Evolutionary conservation across 441 rosid species (phyloP).

Genomic region (Francoa sonchifolia): DNA sequence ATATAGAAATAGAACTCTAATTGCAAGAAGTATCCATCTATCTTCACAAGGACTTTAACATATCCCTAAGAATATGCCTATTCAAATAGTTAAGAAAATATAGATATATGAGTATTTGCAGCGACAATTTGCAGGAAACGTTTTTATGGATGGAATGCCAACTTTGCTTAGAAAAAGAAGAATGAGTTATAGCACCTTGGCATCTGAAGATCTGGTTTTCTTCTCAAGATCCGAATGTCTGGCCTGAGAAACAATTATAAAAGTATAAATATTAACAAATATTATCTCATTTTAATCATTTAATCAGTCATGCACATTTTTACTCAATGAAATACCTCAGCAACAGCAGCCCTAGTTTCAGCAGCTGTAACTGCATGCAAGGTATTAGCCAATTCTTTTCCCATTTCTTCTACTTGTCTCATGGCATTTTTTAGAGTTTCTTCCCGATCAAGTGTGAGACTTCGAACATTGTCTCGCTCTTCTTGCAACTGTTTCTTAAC

Average conservation of each 20-base stretch:
- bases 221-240: constrained; percentile 66
- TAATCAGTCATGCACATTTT: neutral
- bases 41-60: no score
- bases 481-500: constrained; percentile 82
- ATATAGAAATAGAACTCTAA: neutral
- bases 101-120: no score
- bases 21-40: no score
- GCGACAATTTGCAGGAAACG: no score
- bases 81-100: no score
- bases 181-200: constrained; percentile 34
- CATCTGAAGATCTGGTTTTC: constrained; percentile 40
- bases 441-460: constrained; percentile 53
- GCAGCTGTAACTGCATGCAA: constrained; percentile 70
- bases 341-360: constrained; percentile 76
- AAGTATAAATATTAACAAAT: constrained; percentile 8
- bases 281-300: neutral
- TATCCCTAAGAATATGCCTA: no score
- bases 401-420: constrained; percentile 83
- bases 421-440: constrained; percentile 57
- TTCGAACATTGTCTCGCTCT: constrained; percentile 63
- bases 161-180: neutral
- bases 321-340: constrained; percentile 45
- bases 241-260: constrained; percentile 36
- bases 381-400: constrained; percentile 63
- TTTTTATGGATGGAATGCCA: no score